Evolutionary conservation across 352 stramenopile genomes (phyloP).

Genomic region (Phytophthora multivora): DNA sequence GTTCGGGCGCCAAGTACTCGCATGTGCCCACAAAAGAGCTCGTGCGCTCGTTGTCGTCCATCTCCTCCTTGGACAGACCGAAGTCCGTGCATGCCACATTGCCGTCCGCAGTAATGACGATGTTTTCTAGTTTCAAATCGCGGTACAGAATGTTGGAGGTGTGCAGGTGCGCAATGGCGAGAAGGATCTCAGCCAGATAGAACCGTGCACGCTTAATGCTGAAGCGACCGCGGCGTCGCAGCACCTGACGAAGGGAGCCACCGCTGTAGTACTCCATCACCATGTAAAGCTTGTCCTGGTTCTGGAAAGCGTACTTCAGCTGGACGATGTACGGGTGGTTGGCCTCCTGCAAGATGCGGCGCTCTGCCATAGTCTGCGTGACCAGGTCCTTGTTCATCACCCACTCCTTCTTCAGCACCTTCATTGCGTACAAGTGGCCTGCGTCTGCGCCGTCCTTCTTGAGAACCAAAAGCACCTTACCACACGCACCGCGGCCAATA

Average conservation of each 20-base stretch:
- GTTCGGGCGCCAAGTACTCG: conserved; percentile 73
- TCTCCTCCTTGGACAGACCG: conserved; percentile 75
- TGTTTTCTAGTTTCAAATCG: conserved; percentile 80
- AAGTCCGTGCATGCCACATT: conserved; percentile 80
- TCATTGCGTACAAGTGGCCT: conserved; percentile 74
- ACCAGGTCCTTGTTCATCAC: conserved; percentile 84
- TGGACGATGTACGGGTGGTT: conserved; percentile 82
- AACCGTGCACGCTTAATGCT: conserved; percentile 76
- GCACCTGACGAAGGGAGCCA: conserved; percentile 66
- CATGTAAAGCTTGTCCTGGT: conserved; percentile 85
- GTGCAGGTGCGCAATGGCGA: conserved; percentile 71
- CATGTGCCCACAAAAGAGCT: conserved; percentile 78
- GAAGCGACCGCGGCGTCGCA: conserved; percentile 66
- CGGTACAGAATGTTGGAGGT: conserved; percentile 72
- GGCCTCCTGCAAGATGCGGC: conserved; percentile 73
- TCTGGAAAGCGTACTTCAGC: conserved; percentile 78
- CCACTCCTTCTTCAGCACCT: conserved; percentile 83
- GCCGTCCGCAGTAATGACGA: conserved; percentile 72
- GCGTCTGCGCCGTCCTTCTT: conserved; percentile 72
- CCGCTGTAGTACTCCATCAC: conserved; percentile 85
- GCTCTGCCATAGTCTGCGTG: conserved; percentile 79
- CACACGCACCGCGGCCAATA: conserved; percentile 71
- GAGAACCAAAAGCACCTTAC: conserved; percentile 70
- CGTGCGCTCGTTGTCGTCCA: conserved; percentile 69
- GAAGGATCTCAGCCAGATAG: conserved; percentile 69